phyloP scores from a whole-genome alignment of 1,284 basidiomycete species.

The Agroathelia rolfsii region DNA sequence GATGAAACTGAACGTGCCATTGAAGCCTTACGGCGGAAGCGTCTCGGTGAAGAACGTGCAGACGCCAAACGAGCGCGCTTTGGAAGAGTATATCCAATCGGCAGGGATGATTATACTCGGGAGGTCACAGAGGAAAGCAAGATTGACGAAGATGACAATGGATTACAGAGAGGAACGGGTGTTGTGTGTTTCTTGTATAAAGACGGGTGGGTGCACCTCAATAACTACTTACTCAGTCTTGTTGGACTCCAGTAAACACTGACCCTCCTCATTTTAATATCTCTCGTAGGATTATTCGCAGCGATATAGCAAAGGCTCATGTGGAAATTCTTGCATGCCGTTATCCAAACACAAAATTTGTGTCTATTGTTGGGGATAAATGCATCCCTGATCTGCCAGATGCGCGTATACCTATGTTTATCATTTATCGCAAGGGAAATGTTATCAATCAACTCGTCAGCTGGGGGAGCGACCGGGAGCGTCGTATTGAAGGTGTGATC shows the following conservation, averaged over 20 bases:
- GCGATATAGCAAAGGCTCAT: conserved; percentile 67
- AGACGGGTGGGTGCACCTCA: conserved; percentile 70
- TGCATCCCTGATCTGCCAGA: conserved; percentile 97
- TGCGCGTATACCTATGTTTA: conserved; percentile 82
- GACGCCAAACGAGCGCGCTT: conserved; percentile 65
- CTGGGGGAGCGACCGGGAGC: conserved; percentile 70
- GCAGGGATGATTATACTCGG: conserved; percentile 86
- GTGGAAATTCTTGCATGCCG: conserved; percentile 67
- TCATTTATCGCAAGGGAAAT: conserved; percentile 88
- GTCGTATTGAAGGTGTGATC: conserved; percentile 67
- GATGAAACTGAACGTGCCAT: conserved; percentile 76
- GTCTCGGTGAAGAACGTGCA: conserved; percentile 56
- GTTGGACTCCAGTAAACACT: no score
- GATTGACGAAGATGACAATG: conserved; percentile 54
- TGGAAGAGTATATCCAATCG: conserved; percentile 83
- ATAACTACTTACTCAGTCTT: no score
- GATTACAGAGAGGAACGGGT: conserved; percentile 64
- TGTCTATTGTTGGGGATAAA: conserved; percentile 90
- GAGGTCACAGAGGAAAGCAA: conserved; percentile 93
- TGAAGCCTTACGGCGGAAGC: conserved; percentile 56
- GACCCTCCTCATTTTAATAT: conserved; percentile 5
- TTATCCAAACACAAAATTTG: conserved; percentile 90
- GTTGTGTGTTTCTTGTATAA: conserved; percentile 88
- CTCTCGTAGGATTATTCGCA: conserved; percentile 59
- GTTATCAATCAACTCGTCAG: conserved; percentile 81